Base-by-base conservation (phyloP, 805 yeast species). In the Kuraishia cidri region DNA sequence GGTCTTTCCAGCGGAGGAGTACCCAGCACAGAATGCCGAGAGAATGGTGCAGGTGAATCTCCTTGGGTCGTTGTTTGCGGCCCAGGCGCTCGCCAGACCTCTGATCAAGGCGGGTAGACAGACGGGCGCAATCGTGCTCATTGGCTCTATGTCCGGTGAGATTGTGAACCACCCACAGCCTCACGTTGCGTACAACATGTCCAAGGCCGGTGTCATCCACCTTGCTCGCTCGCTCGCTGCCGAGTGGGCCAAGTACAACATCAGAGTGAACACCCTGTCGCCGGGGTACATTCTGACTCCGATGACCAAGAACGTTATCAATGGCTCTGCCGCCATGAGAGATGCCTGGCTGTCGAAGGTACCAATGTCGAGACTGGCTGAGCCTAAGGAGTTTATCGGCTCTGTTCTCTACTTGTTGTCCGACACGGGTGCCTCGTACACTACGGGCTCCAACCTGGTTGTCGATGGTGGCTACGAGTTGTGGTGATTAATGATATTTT, bases 401-500 rank as follows among this genome's bases (percentile, higher is more conserved):
- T 68, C 84, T 23, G 65, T 80, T 36, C 60, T 84, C 41, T 84
- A 79, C 65, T 67, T 84, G 62, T 76, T 88, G 17, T 69, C 82
- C 25, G 72, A 73, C 36, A 45, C 72, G 30, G 92, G 90, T 6
- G 70, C 83, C 24, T 66, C 80, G 13, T 84, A 82, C 66, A 81
- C 90, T 37, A 83, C 94, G 11, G 94, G 94, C 48, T 79, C 80
- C 52, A 82, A 83, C 58, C 58, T 84, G 58, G 75, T 79, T 20
- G 90, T 81, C 36, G 94, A 84, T 51, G 94, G 94, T 49, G 94
- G 94, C 37, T 84, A 82, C 65, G 79, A 79, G 45, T 78, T 86
- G 45, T 81, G 90, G 90, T 83, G 56, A 58, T 24, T 24, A 6
- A 24, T 24, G n/a, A n/a, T n/a, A n/a, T n/a, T n/a, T n/a, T n/a